Evolutionary conservation across 768 basidiomycete genomes (phyloP).

Genomic region (Botryobasidium botryosum): DNA sequence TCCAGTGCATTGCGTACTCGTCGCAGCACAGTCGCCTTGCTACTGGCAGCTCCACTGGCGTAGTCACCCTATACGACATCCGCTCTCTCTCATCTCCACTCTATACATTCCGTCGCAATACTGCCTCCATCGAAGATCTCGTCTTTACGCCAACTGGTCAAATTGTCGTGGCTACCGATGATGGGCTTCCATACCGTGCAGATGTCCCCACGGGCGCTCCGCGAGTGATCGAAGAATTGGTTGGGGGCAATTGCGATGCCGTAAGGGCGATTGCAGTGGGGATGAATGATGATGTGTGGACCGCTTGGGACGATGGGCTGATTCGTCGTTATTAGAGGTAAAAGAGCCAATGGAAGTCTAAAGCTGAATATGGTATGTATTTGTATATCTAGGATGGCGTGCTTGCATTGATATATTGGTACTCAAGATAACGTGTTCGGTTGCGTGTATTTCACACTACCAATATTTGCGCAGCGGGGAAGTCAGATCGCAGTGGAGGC

Average conservation of each 20-base stretch:
- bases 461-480: no score
- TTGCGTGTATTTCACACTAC: no score
- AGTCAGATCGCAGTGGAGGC: no score
- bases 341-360: no score
- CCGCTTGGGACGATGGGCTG: conserved; percentile 44
- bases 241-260: conserved; percentile 45
- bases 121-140: conserved; percentile 29
- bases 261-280: conserved; percentile 28
- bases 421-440: no score
- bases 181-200: conserved; percentile 44
- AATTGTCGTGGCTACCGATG: conserved; percentile 35
- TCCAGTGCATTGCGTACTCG: conserved; percentile 18
- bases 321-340: conserved; percentile 30
- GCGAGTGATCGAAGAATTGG: conserved; percentile 27
- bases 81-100: conserved; percentile 22
- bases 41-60: conserved; percentile 39
- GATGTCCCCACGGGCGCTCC: conserved; percentile 27
- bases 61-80: conserved; percentile 39
- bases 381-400: no score
- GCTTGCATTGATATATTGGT: no score
- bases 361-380: no score
- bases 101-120: conserved; percentile 6
- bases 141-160: conserved; percentile 18
- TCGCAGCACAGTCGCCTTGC: conserved; percentile 36
- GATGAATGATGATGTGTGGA: conserved; percentile 28